Evolutionary conservation across 1,284 basidiomycete genomes (phyloP), one percentile per base, ranked within the genome.

Genomic region (Malassezia arunalokei): DNA sequence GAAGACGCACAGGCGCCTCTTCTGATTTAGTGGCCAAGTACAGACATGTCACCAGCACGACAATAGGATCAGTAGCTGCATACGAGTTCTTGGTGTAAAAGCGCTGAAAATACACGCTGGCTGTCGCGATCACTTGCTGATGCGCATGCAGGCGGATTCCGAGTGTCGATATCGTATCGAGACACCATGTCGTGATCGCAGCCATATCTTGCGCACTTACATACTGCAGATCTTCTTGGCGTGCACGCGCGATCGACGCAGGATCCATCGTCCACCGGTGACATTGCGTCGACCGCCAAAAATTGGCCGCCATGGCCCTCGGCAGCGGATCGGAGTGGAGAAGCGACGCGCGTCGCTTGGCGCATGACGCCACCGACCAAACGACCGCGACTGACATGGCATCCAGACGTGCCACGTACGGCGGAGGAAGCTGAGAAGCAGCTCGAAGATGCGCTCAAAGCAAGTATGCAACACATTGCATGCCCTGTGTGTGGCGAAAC

Each of bases 21-120:
- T 98, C 92, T 0, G 90, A 87, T 74, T 98, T 98, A 4, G 90
- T 87, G 3, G 92, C 90, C 24, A 96, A 84, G 73, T 95, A 96
- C 58, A 86, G 84, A 75, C 91, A 96, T 0, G 90, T 87, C 0
- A 89, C 83, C 32, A 89, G 82, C 38, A 96, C 89, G 45, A 92
- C 78, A 66, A 88, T 91, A 0, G 87, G 88, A 63, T 95, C 90
- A 0, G 90, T 91, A 68, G 94, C 88, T 75, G 85, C 88, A 69
- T 89, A 92, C 3, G 62, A 58, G 47, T 72, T 72, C 38, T 65
- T 65, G 49, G 57, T 37, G 74, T 96, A 98, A 76, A 96, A 98
- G 20, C 92, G 79, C 32, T 85, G 82, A 74, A 96, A 92, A 76
- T 90, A 96, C 35, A 95, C 82, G 38, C 83, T 87, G 1, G 92